These are phyloP conservation scores for Talaromyces pinophilus DNA, from an alignment of 2,329 filamentous ascomycete genomes.

Conservation along the genomic window DNA sequence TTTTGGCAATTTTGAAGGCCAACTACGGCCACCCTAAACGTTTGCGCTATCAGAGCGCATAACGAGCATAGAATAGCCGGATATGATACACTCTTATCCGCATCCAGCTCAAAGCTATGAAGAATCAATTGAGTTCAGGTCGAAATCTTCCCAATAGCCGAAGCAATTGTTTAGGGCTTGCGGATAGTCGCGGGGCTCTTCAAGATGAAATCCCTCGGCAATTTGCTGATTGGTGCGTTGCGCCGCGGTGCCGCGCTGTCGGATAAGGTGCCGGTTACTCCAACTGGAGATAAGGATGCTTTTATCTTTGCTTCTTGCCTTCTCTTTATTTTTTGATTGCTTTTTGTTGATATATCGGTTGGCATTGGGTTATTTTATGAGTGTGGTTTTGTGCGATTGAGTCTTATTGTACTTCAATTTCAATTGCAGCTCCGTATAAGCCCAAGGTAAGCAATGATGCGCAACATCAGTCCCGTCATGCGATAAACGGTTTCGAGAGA, in stretches of 20 bases:
- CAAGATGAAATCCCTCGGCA: neutral
- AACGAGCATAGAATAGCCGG: neutral
- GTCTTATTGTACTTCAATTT: no score
- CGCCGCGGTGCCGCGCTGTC: neutral
- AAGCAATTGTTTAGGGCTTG: neutral
- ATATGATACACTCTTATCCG: neutral
- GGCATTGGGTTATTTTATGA: neutral
- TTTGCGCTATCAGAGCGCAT: neutral
- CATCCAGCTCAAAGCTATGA: neutral
- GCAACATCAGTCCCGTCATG: neutral
- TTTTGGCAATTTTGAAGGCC: neutral
- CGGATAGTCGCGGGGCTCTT: neutral
- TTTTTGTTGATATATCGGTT: neutral
- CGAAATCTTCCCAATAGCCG: neutral
- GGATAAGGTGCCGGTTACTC: slow-evolving; percentile 1
- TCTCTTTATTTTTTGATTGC: neutral
- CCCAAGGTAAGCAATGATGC: neutral
- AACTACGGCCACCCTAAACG: neutral
- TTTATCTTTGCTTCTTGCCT: neutral
- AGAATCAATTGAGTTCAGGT: neutral
- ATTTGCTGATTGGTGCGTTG: neutral
- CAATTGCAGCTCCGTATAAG: neutral
- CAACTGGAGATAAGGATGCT: neutral
- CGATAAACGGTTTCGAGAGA: neutral
- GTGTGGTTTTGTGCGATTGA: neutral